Evolutionary conservation across 2,329 filamentous ascomycete species (phyloP), one percentile per base, ranked within the genome.

Genomic region (Herpotrichia juniperi): DNA sequence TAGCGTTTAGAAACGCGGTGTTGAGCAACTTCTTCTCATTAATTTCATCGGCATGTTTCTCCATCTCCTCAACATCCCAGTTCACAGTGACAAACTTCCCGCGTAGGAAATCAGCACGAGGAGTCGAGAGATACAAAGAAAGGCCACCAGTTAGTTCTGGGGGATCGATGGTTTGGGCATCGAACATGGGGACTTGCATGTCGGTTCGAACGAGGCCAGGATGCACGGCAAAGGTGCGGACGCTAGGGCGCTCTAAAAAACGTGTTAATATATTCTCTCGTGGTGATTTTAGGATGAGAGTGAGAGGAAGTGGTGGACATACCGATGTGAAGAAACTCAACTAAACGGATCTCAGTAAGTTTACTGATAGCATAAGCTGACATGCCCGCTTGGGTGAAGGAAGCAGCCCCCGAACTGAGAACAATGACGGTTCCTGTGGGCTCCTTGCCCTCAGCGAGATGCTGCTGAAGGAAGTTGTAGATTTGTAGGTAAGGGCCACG

Each of bases 131-230:
- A 37, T 56, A 61, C 32, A 64, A 32, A 0, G 69, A 67, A 9
- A 73, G 52, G 34, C 68, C 69, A 1, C 65, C 72, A 1, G 69
- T 64, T 32, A 74, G 56, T 2, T 55, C 60, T 1, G 46, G 60
- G 44, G 68, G 68, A 51, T 74, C 72, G 32, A 64, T 66, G 1
- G 69, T 67, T 46, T 67, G 74, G 1, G 59, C 70, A 0, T 42
- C 49, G 44, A 64, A 56, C 19, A 14, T 19, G 16, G 60, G 52
- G 16, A 66, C 35, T 7, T 62, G 50, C 32, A 51, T 48, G 30
- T 58, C 52, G 9, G 58, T 54, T 35, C 59, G 53, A 9, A 69
- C 64, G 10, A 68, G 58, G 17, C 67, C 66, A 7, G 68, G 63
- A 24, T 66, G 57, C 17, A 64, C 12, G 10, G 55, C 54, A 49